phyloP scores from a whole-genome alignment of 495 filamentous ascomycete genomes.

The Talaromyces liani region DNA sequence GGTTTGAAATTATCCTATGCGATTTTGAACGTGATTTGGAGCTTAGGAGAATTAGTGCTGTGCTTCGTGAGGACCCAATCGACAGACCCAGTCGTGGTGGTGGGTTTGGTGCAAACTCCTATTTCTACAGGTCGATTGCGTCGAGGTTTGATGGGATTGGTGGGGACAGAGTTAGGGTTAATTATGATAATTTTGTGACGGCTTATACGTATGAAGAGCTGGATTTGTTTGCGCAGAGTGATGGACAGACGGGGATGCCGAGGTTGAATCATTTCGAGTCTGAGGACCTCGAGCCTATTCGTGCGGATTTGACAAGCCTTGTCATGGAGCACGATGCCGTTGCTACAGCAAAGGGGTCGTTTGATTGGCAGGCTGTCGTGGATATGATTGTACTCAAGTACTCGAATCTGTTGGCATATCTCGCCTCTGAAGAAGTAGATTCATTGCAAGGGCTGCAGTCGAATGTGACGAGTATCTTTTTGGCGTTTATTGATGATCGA shows the following conservation, averaged over 20 bases:
- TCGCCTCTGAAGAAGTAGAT: constrained; percentile 14
- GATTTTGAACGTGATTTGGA: constrained; percentile 42
- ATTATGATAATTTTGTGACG: constrained; percentile 56
- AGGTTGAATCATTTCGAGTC: constrained; percentile 5
- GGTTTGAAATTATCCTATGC: constrained; percentile 66
- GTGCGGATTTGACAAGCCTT: constrained; percentile 14
- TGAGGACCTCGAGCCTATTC: background rate
- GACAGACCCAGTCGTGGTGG: background rate
- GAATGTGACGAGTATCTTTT: constrained; percentile 39
- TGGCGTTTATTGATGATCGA: constrained; percentile 43
- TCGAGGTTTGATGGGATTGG: constrained; percentile 55
- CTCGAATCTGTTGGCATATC: constrained; percentile 1
- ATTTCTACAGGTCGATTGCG: constrained; percentile 27
- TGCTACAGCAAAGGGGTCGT: background rate
- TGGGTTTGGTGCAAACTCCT: background rate
- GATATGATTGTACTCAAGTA: constrained; percentile 24
- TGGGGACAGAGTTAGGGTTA: constrained; percentile 41
- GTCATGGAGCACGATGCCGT: constrained; percentile 18
- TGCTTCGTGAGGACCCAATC: background rate
- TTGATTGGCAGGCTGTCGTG: constrained; percentile 8
- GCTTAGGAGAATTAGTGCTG: constrained; percentile 19
- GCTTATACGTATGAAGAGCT: constrained; percentile 43
- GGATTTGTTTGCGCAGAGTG: constrained; percentile 36
- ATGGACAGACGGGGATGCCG: constrained; percentile 19
- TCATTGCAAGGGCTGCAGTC: constrained; percentile 25